These are phyloP conservation scores for Davidsoniella eucalypti DNA, from an alignment of 2,329 filamentous ascomycete species.

Conservation along the genomic window DNA sequence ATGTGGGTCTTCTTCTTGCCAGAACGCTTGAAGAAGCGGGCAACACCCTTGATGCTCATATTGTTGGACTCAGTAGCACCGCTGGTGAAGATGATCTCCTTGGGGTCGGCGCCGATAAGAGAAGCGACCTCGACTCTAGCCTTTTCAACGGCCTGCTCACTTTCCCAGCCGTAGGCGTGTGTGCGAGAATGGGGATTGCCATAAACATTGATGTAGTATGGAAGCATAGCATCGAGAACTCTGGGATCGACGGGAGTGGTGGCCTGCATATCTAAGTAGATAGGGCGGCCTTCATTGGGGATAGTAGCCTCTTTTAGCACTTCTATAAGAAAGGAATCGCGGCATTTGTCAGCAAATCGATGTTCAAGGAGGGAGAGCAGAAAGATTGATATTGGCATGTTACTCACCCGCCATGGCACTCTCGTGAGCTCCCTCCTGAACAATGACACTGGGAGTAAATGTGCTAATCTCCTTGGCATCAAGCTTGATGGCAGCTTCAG, in stretches of 20 bases:
- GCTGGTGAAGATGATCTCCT: conserved; percentile 98
- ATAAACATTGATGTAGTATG: conserved; percentile 82
- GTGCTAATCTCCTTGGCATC: conserved; percentile 52
- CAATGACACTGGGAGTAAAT: neutral
- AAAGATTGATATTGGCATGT: conserved; percentile 8
- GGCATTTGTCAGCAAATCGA: conserved; percentile 2
- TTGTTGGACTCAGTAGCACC: conserved; percentile 98
- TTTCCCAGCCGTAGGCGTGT: conserved; percentile 98
- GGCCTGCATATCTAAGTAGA: conserved; percentile 97
- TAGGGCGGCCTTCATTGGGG: conserved; percentile 86
- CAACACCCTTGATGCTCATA: conserved; percentile 98
- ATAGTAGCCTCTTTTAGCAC: conserved; percentile 83
- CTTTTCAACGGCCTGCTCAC: conserved; percentile 79
- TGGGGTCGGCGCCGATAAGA: conserved; percentile 83
- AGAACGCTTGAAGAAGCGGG: conserved; percentile 78
- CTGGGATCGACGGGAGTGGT: conserved; percentile 90
- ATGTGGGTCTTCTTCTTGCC: conserved; percentile 99
- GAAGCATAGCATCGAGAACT: conserved; percentile 92
- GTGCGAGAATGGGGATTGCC: conserved; percentile 96
- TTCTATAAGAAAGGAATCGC: conserved; percentile 26
- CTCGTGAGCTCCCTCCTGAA: conserved; percentile 10
- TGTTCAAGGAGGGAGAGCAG: conserved; percentile 17
- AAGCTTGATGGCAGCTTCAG: conserved; percentile 70
- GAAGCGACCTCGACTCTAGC: conserved; percentile 69
- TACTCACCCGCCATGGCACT: conserved; percentile 12